These are phyloP conservation scores for Mortierella sp. DNA, from an alignment of 371 early-diverging fungal species.

Conservation along the genomic window DNA sequence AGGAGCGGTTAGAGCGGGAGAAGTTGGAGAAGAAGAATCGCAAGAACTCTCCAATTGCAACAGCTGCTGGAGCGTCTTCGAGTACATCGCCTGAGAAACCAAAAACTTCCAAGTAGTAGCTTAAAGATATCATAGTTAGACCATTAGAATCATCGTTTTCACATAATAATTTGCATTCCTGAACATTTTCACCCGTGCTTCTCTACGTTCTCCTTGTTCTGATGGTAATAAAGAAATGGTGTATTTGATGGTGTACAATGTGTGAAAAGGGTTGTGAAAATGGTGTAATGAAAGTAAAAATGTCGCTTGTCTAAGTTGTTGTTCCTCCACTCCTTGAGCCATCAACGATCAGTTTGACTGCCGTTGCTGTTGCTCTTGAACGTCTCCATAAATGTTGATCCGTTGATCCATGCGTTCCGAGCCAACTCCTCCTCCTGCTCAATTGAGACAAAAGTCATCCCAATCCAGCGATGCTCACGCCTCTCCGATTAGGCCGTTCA, in stretches of 20 bases:
- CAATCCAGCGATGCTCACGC: background rate
- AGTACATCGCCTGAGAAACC: background rate
- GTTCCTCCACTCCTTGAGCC: background rate
- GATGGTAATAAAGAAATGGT: background rate
- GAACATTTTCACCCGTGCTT: background rate
- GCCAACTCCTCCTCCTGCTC: background rate
- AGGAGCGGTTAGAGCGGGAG: conserved; percentile 46
- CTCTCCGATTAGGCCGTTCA: conserved; percentile 1
- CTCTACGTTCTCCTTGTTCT: background rate
- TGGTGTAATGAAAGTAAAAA: conserved; percentile 19
- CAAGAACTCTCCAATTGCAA: background rate
- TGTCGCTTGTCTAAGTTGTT: conserved; percentile 5
- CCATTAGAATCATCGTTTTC: background rate
- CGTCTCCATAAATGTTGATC: background rate
- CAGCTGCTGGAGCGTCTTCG: background rate
- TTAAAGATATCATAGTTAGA: background rate
- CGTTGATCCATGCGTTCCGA: background rate
- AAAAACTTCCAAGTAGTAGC: background rate
- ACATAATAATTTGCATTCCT: background rate
- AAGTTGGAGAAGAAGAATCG: conserved; percentile 33
- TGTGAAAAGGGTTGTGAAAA: conserved; percentile 9
- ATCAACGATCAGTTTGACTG: background rate
- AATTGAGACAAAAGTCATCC: background rate
- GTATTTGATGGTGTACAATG: conserved; percentile 36
- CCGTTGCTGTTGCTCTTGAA: background rate